Conservation (phyloP, 352 stramenopile genomes). For the Thalassiosira allenii region DNA sequence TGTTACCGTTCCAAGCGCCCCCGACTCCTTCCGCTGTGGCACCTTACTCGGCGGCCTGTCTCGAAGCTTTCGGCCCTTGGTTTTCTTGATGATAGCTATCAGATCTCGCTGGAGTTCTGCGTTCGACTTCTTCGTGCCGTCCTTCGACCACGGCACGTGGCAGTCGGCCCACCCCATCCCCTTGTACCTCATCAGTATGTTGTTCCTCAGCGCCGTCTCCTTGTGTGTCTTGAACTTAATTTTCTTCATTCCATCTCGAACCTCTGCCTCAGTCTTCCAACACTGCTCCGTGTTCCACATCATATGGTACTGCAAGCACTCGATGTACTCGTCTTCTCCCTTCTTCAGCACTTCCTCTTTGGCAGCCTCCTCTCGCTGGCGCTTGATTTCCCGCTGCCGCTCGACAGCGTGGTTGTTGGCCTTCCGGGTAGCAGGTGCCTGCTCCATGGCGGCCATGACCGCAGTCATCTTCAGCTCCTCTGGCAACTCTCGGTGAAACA, state of each 20-base stretch:
- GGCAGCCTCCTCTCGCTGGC: conserved; percentile 1
- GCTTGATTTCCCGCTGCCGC: background rate
- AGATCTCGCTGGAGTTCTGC: background rate
- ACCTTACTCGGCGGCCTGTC: too few relatives aligned
- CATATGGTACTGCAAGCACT: conserved; percentile 15
- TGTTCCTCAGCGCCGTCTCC: conserved; percentile 24
- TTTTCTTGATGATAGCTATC: background rate
- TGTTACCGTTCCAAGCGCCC: too few relatives aligned
- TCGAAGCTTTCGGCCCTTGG: background rate
- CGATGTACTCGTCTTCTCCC: conserved; percentile 26
- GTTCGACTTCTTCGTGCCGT: conserved; percentile 10
- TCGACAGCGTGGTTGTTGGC: conserved; percentile 9
- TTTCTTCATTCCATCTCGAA: conserved; percentile 13
- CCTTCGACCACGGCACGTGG: conserved; percentile 23
- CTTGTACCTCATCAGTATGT: conserved; percentile 28
- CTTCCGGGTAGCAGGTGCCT: conserved; percentile 13
- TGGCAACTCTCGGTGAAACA: conserved; percentile 32
- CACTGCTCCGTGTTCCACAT: conserved; percentile 33
- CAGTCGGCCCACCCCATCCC: conserved; percentile 25
- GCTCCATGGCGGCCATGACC: conserved; percentile 1
- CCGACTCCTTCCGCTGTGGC: too few relatives aligned
- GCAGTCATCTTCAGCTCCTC: conserved; percentile 16
- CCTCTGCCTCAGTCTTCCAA: conserved; percentile 26
- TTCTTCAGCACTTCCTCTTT: conserved; percentile 9
- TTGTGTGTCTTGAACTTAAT: conserved; percentile 22